Evolutionary conservation across 805 yeast genomes (phyloP), one percentile per base, ranked within the genome.

Genomic region (Kazachstania martiniae): DNA sequence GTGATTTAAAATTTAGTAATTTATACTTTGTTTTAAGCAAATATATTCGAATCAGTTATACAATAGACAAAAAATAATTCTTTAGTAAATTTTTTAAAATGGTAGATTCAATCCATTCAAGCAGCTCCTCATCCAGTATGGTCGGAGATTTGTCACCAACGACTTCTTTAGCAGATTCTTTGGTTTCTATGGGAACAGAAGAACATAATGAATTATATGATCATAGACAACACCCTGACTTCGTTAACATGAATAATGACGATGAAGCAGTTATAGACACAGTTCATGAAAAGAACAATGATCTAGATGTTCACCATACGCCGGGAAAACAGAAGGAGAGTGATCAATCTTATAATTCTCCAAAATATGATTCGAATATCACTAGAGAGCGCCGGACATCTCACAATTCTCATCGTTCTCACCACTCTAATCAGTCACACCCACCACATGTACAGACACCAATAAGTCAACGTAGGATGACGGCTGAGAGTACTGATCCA

Each of bases 161-260:
- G 2, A 41, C 46, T 12, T 47, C 58, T 7, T 31, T 44, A 14
- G 42, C 38, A 6, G 46, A 46, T 12, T 57, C 63, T 0, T 42
- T 56, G 36, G 52, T 44, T 12, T 61, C 66, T 10, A 52, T 61
- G 53, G 58, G 53, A 31, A 61, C 66, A 2, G 63, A 59, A 21
- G 58, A 55, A 12, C 58, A 53, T 33, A 43, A 44, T 22, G 66
- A 55, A 32, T 48, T 68, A 22, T 56, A 66, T 39, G 74, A 68
- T 44, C 74, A 68, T 43, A 62, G 74, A 37, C 58, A 62, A 42
- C 72, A 68, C 40, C 60, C 67, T 4, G 67, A 63, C 37, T 49
- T 65, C 17, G 35, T 60, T 15, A 64, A 65, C 3, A 47, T 58
- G 10, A 57, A 64, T 36, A 45, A 40, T 13, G 50, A 48, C 9